Conservation (phyloP, 257 asterid species). For the Leonotis leonurus region DNA sequence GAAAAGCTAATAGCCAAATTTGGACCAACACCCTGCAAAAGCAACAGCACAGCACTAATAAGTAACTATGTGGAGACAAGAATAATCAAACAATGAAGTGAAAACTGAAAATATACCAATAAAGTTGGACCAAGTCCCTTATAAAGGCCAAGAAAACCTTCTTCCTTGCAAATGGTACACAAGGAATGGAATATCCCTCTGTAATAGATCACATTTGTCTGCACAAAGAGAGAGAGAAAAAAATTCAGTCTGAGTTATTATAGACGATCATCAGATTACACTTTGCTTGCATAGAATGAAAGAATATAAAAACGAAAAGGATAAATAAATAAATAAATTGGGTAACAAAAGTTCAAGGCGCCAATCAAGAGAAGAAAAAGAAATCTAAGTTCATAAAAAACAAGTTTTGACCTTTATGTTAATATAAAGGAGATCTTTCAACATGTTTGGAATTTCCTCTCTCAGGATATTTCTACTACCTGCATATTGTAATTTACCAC, state of each 20-base stretch:
- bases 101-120: slow-evolving; percentile 56
- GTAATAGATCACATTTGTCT: slow-evolving; percentile 60
- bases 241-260: slow-evolving; percentile 5
- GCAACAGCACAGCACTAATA: slow-evolving; percentile 16
- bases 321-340: background rate
- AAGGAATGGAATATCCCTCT: slow-evolving; percentile 71
- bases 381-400: too few relatives aligned
- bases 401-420: slow-evolving; percentile 2
- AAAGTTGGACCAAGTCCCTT: slow-evolving; percentile 85
- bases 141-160: slow-evolving; percentile 63
- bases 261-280: background rate
- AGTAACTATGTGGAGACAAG: slow-evolving; percentile 12
- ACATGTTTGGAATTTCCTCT: too few relatives aligned
- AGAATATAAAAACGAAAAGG: slow-evolving; percentile 8
- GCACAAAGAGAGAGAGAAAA: slow-evolving; percentile 29
- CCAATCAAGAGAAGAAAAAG: slow-evolving; percentile 1
- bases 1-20: slow-evolving; percentile 81
- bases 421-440: too few relatives aligned
- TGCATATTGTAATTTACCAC: background rate
- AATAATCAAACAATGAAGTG: background rate
- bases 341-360: slow-evolving; percentile 14
- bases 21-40: slow-evolving; percentile 75
- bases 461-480: too few relatives aligned
- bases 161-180: slow-evolving; percentile 66
- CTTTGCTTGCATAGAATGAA: background rate